Evolutionary conservation across 495 filamentous ascomycete genomes (phyloP).

Genomic region (Pseudevernia furfuracea): DNA sequence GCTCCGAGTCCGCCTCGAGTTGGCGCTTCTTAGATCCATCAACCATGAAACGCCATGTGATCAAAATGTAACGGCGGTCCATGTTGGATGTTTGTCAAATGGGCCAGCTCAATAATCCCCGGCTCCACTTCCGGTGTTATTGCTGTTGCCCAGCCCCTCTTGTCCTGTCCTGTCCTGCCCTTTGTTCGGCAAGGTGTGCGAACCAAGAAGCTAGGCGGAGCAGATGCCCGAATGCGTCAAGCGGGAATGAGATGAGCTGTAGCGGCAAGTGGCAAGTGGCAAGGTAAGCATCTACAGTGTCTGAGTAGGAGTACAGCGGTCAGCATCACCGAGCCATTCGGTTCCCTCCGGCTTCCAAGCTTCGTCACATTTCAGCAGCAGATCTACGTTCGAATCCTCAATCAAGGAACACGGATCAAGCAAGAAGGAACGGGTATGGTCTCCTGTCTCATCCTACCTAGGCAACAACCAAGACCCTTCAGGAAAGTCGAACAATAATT

Average conservation of each 20-base stretch:
- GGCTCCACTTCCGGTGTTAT: neutral
- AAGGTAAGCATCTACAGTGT: too few species aligned
- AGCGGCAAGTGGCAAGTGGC: neutral
- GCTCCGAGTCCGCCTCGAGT: neutral
- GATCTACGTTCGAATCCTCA: neutral
- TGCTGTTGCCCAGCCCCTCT: neutral
- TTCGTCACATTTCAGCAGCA: neutral
- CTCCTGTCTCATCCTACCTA: too few species aligned
- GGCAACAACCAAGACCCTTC: too few species aligned
- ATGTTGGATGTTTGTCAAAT: neutral
- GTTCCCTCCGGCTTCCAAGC: neutral
- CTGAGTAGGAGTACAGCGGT: neutral
- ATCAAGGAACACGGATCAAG: neutral
- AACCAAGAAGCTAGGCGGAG: neutral
- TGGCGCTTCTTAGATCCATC: neutral
- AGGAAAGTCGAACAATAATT: too few species aligned
- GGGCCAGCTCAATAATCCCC: neutral
- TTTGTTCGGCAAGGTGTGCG: neutral
- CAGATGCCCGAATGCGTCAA: neutral
- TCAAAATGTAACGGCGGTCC: neutral
- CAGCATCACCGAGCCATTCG: neutral
- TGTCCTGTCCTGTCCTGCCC: neutral
- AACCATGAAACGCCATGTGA: neutral
- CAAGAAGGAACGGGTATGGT: too few species aligned
- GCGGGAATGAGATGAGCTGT: neutral